Evolutionary conservation across 805 yeast genomes (phyloP).

Genomic region (Saccharomyces kudriavzevii): DNA sequence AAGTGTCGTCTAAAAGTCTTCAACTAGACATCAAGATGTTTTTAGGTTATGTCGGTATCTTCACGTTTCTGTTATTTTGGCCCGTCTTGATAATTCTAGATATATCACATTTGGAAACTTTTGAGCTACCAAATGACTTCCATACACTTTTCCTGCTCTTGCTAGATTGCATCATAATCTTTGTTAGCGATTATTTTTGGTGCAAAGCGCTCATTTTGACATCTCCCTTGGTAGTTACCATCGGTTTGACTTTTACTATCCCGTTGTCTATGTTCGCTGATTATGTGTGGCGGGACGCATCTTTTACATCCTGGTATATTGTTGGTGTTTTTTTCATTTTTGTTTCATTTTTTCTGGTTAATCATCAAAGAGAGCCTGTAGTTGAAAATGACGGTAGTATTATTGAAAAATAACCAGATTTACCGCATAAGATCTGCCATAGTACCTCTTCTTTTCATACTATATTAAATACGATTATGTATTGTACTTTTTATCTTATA

Average conservation of each 20-base stretch:
- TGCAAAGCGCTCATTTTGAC: slow-evolving; percentile 85
- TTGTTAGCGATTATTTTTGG: slow-evolving; percentile 86
- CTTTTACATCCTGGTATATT: slow-evolving; percentile 50
- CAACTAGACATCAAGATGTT: slow-evolving; percentile 63
- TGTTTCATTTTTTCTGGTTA: slow-evolving; percentile 69
- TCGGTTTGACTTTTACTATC: slow-evolving; percentile 84
- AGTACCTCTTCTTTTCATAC: background rate
- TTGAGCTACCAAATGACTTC: slow-evolving; percentile 49
- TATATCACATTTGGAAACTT: slow-evolving; percentile 49
- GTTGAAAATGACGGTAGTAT: background rate
- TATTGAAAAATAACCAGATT: background rate
- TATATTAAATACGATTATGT: background rate
- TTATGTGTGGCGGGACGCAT: slow-evolving; percentile 43
- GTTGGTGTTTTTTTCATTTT: slow-evolving; percentile 74
- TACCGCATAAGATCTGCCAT: background rate
- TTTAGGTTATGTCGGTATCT: slow-evolving; percentile 87
- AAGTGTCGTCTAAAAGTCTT: slow-evolving; percentile 54
- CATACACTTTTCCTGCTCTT: slow-evolving; percentile 35
- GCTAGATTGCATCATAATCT: slow-evolving; percentile 63
- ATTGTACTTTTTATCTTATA: background rate
- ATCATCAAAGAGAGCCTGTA: slow-evolving; percentile 38
- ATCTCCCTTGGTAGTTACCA: slow-evolving; percentile 86
- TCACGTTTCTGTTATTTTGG: slow-evolving; percentile 65
- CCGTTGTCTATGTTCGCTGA: slow-evolving; percentile 93
- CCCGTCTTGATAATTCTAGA: slow-evolving; percentile 64